These are phyloP conservation scores for Strigomonas galati DNA, from an alignment of 208 protist species.

Conservation along the genomic window DNA sequence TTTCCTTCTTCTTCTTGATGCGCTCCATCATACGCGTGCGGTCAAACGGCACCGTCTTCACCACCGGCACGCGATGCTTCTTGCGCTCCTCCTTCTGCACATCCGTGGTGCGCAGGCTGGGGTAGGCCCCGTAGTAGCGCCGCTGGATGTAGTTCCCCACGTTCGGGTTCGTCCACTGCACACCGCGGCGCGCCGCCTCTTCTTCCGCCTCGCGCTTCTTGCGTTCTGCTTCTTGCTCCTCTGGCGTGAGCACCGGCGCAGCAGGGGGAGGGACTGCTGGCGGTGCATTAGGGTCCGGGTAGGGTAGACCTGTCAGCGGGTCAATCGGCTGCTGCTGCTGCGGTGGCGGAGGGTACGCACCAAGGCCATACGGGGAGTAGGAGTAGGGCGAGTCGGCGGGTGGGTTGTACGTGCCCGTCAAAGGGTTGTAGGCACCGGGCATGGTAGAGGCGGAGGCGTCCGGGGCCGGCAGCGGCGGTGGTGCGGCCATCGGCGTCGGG, in stretches of 20 bases:
- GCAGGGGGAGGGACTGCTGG: background rate
- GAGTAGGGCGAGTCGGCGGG: background rate
- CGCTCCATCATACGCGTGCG: background rate
- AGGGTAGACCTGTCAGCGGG: background rate
- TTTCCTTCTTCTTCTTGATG: background rate
- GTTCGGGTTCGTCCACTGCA: constrained; percentile 81
- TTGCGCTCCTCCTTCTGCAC: constrained; percentile 41
- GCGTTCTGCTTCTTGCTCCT: background rate
- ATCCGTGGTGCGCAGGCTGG: constrained; percentile 75
- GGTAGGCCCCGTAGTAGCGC: constrained; percentile 79
- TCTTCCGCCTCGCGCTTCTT: constrained; percentile 13
- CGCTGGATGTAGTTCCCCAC: constrained; percentile 87
- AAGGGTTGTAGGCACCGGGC: background rate
- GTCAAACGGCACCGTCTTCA: constrained; percentile 58
- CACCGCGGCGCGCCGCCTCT: constrained; percentile 17
- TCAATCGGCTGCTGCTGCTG: background rate
- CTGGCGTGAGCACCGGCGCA: background rate
- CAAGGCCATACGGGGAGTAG: background rate
- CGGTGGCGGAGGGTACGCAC: background rate
- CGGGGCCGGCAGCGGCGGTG: no score
- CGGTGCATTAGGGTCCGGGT: background rate
- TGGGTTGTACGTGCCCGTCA: background rate
- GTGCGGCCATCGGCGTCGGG: background rate
- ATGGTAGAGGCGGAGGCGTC: background rate
- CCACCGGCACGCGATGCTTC: constrained; percentile 30